Base-by-base conservation (phyloP, 768 basidiomycete species). In the Arthromyces matolae region DNA sequence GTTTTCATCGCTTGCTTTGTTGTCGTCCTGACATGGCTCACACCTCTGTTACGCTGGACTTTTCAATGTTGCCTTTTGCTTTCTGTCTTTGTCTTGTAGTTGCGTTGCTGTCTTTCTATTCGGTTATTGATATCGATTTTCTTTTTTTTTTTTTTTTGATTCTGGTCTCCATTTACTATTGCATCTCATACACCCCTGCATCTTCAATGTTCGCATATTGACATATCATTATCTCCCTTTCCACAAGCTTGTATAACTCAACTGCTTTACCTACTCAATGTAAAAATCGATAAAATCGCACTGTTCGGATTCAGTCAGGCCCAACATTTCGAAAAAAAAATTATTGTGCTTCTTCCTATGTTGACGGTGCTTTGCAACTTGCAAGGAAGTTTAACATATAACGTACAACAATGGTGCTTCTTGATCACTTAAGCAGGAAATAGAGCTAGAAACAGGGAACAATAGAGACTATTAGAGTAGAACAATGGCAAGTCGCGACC, bases 31-130 rank as follows among this genome's bases (percentile, higher is more conserved):
- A 27, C 13, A 50, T 47, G 35, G 27, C 19, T 6, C 32, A 23
- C 38, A 23, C 27, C 18, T 19, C 10, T 20, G 9, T 35, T 20
- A 8, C 31, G 35, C 32, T 23, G 18, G 28, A 36, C 27, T 28
- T n/a, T n/a, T n/a, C 28, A 27, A 39, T 35, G 20, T 77, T 79
- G 3, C 84, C 64, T 79, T 80, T 8, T 83, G 83, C 27, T 55
- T 52, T 51, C 49, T 35, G 42, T 23, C n/a, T 22, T 39, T 52
- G 48, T 34, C 75, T n/a, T 84, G 42, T 73, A 84, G 27, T 71
- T 72, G 54, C 67, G 84, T 35, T 78, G 74, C 49, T 84, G 73
- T 73, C 77, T 81, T 2, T 80, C 81, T 56, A 8, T 47, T 28
- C 36, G 43, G 35, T 52, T 55, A 55, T 55, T 36, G 54, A 45